A percentile compares a stretch with the other conserved stretches of the same genome.
Conservation (phyloP, 768 basidiomycete species). For the Termitomyces heimii region DNA sequence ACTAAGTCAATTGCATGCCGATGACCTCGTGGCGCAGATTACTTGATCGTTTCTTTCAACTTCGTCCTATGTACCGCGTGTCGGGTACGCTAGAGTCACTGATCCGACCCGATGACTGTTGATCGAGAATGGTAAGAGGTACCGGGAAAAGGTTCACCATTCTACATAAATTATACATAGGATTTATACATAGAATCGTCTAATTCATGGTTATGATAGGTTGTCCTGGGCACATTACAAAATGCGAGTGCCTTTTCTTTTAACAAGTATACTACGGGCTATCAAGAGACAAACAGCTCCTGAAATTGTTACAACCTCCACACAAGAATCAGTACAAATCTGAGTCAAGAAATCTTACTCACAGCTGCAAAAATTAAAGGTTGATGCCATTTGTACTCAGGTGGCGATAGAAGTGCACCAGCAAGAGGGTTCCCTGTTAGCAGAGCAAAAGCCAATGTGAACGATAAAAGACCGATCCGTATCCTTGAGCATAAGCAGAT, state of each 20-base stretch:
- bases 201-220: not conserved
- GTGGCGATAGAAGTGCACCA: slow-evolving; percentile 39
- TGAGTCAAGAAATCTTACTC: slow-evolving; percentile 10
- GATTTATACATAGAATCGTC: no score
- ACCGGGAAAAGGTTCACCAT: no score
- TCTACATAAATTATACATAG: not conserved
- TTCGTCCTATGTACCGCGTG: not conserved
- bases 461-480: slow-evolving; percentile 41
- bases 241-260: slow-evolving; percentile 21
- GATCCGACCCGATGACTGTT: not conserved
- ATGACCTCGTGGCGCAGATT: not conserved
- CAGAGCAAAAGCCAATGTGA: slow-evolving; percentile 36
- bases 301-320: slow-evolving; percentile 26
- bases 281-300: slow-evolving; percentile 26
- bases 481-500: slow-evolving; percentile 20
- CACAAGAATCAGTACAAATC: not conserved
- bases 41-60: no score
- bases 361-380: slow-evolving; percentile 42
- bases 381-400: slow-evolving; percentile 31
- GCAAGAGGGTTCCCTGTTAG: slow-evolving; percentile 48
- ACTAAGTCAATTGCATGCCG: not conserved
- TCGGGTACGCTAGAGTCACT: not conserved
- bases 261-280: slow-evolving; percentile 25
- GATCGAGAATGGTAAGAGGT: not conserved
- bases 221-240: slow-evolving; percentile 4